A percentile compares a stretch with the other conserved stretches of the same genome.
Conservation (phyloP, 805 yeast species). For the Debaryomyces prosopidis region DNA sequence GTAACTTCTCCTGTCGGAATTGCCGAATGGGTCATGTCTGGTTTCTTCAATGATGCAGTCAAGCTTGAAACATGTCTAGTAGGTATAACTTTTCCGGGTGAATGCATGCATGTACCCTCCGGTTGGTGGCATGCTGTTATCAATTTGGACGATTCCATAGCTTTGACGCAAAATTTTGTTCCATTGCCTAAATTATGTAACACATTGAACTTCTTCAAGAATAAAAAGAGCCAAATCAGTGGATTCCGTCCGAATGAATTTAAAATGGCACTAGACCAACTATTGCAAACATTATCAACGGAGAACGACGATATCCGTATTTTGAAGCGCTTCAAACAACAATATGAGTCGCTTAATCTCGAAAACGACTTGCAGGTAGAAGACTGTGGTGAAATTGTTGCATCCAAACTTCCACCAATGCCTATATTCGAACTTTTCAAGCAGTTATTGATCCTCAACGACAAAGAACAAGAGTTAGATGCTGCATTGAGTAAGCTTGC, state of each 20-base stretch:
- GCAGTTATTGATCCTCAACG: conserved; percentile 45
- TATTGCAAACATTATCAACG: conserved; percentile 9
- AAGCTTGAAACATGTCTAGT: conserved; percentile 59
- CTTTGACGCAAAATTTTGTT: conserved; percentile 87
- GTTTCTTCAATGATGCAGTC: conserved; percentile 72
- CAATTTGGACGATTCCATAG: conserved; percentile 80
- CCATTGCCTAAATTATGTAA: conserved; percentile 61
- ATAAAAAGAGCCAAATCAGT: conserved; percentile 69
- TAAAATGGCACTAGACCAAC: conserved; percentile 29
- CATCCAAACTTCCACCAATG: conserved; percentile 36
- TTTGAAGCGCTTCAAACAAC: conserved; percentile 27
- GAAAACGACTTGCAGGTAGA: conserved; percentile 41
- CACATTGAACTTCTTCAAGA: conserved; percentile 66
- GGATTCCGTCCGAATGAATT: conserved; percentile 71
- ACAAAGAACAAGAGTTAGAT: conserved; percentile 33
- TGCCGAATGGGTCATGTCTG: conserved; percentile 87
- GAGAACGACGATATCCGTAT: conserved; percentile 9
- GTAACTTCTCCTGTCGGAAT: conserved; percentile 91
- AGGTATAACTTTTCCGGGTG: conserved; percentile 78
- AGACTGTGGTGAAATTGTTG: conserved; percentile 61
- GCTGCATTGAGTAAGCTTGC: conserved; percentile 32
- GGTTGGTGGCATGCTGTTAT: conserved; percentile 98
- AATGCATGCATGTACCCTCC: conserved; percentile 87
- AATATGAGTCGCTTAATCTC: conserved; percentile 22
- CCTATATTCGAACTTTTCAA: conserved; percentile 66